These are phyloP conservation scores for Dioszegia crocea DNA, from an alignment of 768 basidiomycete species.

Conservation along the genomic window DNA sequence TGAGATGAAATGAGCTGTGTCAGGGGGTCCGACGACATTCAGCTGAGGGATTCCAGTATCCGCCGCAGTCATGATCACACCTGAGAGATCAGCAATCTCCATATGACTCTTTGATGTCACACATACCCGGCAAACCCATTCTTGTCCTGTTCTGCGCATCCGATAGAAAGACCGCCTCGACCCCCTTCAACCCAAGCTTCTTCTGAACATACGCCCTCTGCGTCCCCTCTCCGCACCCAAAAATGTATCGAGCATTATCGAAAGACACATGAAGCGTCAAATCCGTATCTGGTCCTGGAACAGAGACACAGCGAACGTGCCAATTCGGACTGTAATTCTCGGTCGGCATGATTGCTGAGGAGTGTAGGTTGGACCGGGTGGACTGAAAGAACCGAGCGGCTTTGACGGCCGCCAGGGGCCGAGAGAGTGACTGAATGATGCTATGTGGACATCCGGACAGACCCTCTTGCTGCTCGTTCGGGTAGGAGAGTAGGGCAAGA, in stretches of 20 bases:
- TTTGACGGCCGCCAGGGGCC: not conserved
- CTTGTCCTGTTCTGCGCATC: constrained; percentile 59
- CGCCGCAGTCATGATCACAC: constrained; percentile 72
- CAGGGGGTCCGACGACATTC: constrained; percentile 67
- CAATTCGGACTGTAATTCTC: constrained; percentile 25
- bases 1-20: constrained; percentile 66
- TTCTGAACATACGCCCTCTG: constrained; percentile 70
- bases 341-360: constrained; percentile 3
- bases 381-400: not conserved
- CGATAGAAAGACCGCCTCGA: constrained; percentile 69
- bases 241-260: constrained; percentile 74
- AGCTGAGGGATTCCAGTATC: constrained; percentile 63
- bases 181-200: constrained; percentile 62
- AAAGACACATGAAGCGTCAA: constrained; percentile 71
- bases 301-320: constrained; percentile 36
- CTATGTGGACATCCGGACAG: not conserved
- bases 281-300: constrained; percentile 63
- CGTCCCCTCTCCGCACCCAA: constrained; percentile 81
- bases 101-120: not conserved
- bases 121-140: constrained; percentile 69
- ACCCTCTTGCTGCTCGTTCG: not conserved
- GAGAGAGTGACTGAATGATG: not conserved
- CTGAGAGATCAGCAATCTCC: constrained; percentile 50
- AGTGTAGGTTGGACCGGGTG: not conserved
- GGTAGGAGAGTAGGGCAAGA: not conserved